These are phyloP conservation scores for Trichophyton rubrum DNA, from an alignment of 2,329 filamentous ascomycete species.

Conservation along the genomic window DNA sequence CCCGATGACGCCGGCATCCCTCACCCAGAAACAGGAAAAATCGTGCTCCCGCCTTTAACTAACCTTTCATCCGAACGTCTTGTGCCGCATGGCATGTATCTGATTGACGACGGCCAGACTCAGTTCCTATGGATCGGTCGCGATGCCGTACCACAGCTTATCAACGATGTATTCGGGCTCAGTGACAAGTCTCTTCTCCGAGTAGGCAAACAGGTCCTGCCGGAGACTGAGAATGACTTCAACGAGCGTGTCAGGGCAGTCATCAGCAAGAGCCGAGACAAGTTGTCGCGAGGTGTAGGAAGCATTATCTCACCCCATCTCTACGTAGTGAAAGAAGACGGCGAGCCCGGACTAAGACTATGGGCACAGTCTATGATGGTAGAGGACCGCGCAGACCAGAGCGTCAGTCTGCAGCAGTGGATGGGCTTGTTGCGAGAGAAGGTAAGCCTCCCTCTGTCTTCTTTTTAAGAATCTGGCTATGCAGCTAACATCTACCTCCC, in stretches of 20 bases:
- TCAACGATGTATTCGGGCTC: conserved; percentile 81
- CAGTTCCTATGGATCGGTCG: conserved; percentile 96
- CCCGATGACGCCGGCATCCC: conserved; percentile 81
- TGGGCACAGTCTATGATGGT: conserved; percentile 96
- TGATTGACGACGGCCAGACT: conserved; percentile 93
- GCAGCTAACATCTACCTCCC: conserved; percentile 9
- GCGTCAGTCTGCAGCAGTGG: conserved; percentile 86
- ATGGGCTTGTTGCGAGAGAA: conserved; percentile 87
- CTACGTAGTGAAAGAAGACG: conserved; percentile 88
- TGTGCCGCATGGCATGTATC: conserved; percentile 79
- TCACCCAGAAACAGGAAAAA: conserved; percentile 75
- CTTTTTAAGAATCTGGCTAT: background rate
- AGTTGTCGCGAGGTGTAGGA: conserved; percentile 73
- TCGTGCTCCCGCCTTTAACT: conserved; percentile 67
- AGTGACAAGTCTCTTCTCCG: conserved; percentile 72
- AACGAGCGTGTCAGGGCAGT: conserved; percentile 87
- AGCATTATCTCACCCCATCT: conserved; percentile 87
- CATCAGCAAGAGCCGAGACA: conserved; percentile 81
- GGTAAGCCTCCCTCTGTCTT: conserved; percentile 43
- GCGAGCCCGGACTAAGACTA: conserved; percentile 84
- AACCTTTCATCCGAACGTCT: conserved; percentile 84
- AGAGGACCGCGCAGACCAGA: conserved; percentile 88
- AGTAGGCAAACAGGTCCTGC: conserved; percentile 78
- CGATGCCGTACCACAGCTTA: conserved; percentile 78
- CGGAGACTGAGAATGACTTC: conserved; percentile 88